Conservation (phyloP, 2,329 filamentous ascomycete species). For the Ascochyta viciae-villosae region DNA sequence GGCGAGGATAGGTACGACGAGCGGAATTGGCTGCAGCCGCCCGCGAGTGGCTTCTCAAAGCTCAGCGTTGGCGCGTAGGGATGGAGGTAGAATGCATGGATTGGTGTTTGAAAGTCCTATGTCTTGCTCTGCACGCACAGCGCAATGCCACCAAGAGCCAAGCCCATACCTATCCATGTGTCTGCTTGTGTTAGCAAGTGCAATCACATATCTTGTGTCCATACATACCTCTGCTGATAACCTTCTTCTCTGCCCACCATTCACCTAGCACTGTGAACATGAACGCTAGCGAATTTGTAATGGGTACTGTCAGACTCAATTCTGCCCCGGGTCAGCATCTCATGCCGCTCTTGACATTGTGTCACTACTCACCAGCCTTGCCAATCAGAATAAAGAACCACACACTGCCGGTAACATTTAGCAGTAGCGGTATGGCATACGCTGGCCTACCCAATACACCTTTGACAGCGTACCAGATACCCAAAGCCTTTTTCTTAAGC, state of each 20-base stretch:
- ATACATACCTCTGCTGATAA: constrained; percentile 78
- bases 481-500: constrained; percentile 68
- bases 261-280: constrained; percentile 95
- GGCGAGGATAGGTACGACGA: constrained; percentile 79
- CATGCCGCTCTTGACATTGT: too few relatives aligned
- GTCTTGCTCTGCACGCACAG: constrained; percentile 74
- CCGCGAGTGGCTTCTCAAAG: constrained; percentile 77
- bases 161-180: constrained; percentile 80
- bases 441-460: constrained; percentile 81
- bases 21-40: constrained; percentile 92
- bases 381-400: constrained; percentile 98
- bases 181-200: constrained; percentile 57
- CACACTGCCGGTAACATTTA: constrained; percentile 91
- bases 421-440: constrained; percentile 82
- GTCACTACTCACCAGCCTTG: constrained; percentile 73
- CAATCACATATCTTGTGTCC: not conserved
- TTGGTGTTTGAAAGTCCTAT: constrained; percentile 15
- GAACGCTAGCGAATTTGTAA: constrained; percentile 93
- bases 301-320: constrained; percentile 89
- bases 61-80: constrained; percentile 52
- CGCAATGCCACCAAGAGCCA: constrained; percentile 81
- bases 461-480: constrained; percentile 74
- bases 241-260: constrained; percentile 92
- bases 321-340: constrained; percentile 62
- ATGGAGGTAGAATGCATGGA: not conserved